A percentile compares a stretch with the other conserved stretches of the same genome.
phyloP scores from a whole-genome alignment of 495 filamentous ascomycete genomes.

The Ramalina intermedia region DNA sequence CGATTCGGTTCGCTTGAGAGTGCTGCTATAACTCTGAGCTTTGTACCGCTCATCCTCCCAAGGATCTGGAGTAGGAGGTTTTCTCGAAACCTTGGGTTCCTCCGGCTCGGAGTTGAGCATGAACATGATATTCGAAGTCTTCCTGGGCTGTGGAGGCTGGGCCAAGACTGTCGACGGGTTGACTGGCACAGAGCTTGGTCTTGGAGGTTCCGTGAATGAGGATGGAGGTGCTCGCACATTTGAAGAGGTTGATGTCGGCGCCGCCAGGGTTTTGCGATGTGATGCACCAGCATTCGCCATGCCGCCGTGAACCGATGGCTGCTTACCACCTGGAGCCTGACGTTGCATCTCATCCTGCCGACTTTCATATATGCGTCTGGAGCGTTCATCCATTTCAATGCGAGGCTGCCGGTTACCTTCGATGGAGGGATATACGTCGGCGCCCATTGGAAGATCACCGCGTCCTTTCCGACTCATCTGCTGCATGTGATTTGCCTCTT shows the following conservation, averaged over 20 bases:
- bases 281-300: not conserved
- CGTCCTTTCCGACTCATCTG: too few species aligned
- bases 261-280: slow-evolving; percentile 1
- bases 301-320: slow-evolving; percentile 5
- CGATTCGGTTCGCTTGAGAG: not conserved
- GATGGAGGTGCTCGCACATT: slow-evolving; percentile 22
- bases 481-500: not conserved
- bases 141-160: slow-evolving; percentile 35
- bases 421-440: too few species aligned
- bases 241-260: slow-evolving; percentile 16
- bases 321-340: slow-evolving; percentile 2
- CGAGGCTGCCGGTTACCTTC: not conserved
- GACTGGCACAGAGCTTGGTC: slow-evolving; percentile 24
- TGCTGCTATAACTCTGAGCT: slow-evolving; percentile 3
- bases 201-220: slow-evolving; percentile 27
- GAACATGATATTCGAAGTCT: slow-evolving; percentile 45
- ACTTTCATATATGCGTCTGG: not conserved
- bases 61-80: slow-evolving; percentile 11
- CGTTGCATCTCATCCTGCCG: not conserved
- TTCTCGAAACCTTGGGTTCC: slow-evolving; percentile 39
- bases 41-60: not conserved
- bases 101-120: slow-evolving; percentile 44
- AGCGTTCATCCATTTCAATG: not conserved
- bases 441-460: too few species aligned
- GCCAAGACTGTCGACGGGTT: slow-evolving; percentile 12